A percentile compares a stretch with the other conserved stretches of the same genome.
Evolutionary conservation across 164 flowering plant genomes (phyloP).

Genomic region (Magnolia officinalis): DNA sequence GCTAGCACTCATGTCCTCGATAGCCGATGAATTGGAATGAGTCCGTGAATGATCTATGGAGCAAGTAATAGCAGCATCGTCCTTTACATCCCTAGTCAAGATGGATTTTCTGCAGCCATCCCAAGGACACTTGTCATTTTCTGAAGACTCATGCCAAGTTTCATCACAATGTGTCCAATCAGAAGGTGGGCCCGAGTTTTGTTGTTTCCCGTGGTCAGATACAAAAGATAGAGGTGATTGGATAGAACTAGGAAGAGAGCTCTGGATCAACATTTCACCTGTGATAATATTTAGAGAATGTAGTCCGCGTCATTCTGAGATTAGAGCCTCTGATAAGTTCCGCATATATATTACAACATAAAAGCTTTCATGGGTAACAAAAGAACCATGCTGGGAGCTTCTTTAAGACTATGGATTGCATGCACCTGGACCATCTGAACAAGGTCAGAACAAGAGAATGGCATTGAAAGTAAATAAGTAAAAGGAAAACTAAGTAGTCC

Average conservation of each 20-base stretch:
- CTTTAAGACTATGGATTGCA: not conserved
- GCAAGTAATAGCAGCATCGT: constrained; percentile 15
- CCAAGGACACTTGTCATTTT: constrained; percentile 21
- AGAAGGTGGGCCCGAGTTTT: constrained; percentile 17
- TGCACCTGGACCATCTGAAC: not conserved
- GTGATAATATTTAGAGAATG: constrained; percentile 11
- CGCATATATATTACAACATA: constrained; percentile 2
- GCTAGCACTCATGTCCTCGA: constrained; percentile 31
- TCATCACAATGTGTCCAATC: constrained; percentile 37
- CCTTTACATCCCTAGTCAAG: constrained; percentile 14
- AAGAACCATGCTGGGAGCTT: not conserved
- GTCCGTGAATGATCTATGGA: constrained; percentile 17
- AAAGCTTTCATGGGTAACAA: not conserved
- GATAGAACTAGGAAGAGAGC: constrained; percentile 37
- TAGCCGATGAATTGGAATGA: constrained; percentile 32
- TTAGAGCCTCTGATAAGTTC: constrained; percentile 3
- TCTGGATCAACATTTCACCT: constrained; percentile 50
- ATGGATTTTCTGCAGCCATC: constrained; percentile 25
- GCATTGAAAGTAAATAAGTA: not conserved
- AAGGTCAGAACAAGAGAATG: not conserved
- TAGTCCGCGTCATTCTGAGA: constrained; percentile 10
- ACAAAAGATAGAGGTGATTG: constrained; percentile 33
- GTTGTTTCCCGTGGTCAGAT: constrained; percentile 34
- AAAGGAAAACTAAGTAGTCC: not conserved
- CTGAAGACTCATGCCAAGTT: constrained; percentile 35